Percentiles rank a stretch among this genome's conserved stretches.
phyloP scores from a whole-genome alignment of 345 rosid species.

The Pelargonium nanum region DNA sequence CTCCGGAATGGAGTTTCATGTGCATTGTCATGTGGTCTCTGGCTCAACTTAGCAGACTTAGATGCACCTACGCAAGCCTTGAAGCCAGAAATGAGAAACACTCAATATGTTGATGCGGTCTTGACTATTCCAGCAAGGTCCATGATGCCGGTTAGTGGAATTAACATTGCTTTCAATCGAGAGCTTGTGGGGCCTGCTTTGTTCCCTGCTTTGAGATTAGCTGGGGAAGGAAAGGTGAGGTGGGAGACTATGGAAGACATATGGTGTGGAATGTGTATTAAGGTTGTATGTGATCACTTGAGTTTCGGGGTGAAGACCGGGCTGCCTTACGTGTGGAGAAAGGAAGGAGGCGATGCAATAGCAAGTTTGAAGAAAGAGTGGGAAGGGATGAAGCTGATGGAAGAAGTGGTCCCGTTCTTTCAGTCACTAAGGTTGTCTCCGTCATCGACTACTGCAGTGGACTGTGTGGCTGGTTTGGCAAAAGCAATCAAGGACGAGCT shows the following conservation, averaged over 20 bases:
- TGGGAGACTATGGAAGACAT: constrained; percentile 97
- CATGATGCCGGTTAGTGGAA: constrained; percentile 75
- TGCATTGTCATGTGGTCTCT: constrained; percentile 84
- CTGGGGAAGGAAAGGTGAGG: constrained; percentile 77
- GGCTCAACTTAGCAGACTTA: constrained; percentile 83
- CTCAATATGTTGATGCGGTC: constrained; percentile 72
- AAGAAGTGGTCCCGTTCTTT: constrained; percentile 76
- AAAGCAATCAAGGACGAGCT: constrained; percentile 51
- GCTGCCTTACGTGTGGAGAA: constrained; percentile 83
- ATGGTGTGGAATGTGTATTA: constrained; percentile 89
- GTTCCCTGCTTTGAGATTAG: constrained; percentile 62
- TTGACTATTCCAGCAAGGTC: constrained; percentile 62
- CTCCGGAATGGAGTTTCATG: constrained; percentile 71
- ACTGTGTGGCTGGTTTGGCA: constrained; percentile 63
- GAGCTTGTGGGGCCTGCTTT: constrained; percentile 70
- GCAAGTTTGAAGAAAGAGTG: constrained; percentile 89
- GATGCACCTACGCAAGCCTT: constrained; percentile 98
- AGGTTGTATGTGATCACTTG: constrained; percentile 70
- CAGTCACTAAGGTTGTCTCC: constrained; percentile 50
- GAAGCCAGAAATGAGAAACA: constrained; percentile 64
- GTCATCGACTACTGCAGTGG: constrained; percentile 49
- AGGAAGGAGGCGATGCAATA: constrained; percentile 66
- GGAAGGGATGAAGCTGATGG: constrained; percentile 96
- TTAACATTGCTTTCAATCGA: constrained; percentile 77
- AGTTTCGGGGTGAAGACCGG: constrained; percentile 82